Conservation (phyloP, 305 asterid species). For the Fraxinus latifolia region DNA sequence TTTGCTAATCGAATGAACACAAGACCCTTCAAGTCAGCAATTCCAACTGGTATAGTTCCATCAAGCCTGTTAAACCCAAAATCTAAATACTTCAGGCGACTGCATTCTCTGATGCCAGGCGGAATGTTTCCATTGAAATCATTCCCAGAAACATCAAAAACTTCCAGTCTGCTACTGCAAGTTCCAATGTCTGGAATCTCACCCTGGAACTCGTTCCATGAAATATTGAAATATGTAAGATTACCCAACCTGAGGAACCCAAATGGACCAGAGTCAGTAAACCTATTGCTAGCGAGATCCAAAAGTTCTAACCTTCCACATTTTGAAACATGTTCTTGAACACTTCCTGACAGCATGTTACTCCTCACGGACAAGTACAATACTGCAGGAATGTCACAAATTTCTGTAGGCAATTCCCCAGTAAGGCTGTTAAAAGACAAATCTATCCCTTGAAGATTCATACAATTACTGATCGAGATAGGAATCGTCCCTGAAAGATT, state of each 20-base stretch:
- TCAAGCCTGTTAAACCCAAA: constrained; percentile 33
- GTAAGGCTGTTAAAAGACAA: constrained; percentile 63
- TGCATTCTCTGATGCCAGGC: constrained; percentile 51
- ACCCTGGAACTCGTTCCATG: constrained; percentile 63
- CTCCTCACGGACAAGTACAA: constrained; percentile 68
- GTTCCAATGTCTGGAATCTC: constrained; percentile 39
- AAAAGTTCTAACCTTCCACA: constrained; percentile 69
- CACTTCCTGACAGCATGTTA: constrained; percentile 65
- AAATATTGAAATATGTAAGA: constrained; percentile 58
- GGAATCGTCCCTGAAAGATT: constrained; percentile 75
- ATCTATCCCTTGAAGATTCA: constrained; percentile 76
- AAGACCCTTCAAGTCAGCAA: neutral
- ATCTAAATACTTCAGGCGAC: constrained; percentile 66
- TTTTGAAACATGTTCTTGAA: constrained; percentile 42
- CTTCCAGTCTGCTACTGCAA: constrained; percentile 50
- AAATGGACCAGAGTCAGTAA: constrained; percentile 55
- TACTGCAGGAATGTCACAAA: constrained; percentile 58
- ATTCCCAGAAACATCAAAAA: constrained; percentile 69
- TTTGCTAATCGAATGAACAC: neutral
- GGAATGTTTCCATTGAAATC: constrained; percentile 59
- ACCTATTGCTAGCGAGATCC: constrained; percentile 75
- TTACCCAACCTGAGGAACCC: constrained; percentile 46
- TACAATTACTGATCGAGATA: constrained; percentile 54
- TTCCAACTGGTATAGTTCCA: neutral
- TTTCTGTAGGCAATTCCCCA: constrained; percentile 58